A percentile compares a stretch with the other conserved stretches of the same genome.
phyloP scores from a whole-genome alignment of 2,329 filamentous ascomycete genomes.

The Aureobasidium pullulans region DNA sequence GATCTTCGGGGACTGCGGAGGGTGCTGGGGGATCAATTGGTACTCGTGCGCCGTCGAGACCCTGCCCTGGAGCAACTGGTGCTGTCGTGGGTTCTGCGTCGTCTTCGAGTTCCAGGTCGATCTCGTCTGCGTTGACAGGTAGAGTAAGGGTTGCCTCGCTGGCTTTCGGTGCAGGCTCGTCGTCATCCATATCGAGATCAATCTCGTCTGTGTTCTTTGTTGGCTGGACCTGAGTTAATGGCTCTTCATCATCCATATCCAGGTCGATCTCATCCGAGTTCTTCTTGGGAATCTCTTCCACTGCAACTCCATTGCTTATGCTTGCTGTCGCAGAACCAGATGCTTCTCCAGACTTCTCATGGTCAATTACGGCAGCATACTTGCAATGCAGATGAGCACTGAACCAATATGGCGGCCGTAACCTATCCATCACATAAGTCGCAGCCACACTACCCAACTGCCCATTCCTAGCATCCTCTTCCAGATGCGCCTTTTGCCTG shows the following conservation, averaged over 20 bases:
- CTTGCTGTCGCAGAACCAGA: not conserved
- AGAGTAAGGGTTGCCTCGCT: constrained; percentile 19
- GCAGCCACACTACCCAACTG: constrained; percentile 75
- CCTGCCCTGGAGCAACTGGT: constrained; percentile 19
- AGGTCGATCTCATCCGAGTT: constrained; percentile 62
- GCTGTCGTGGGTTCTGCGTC: constrained; percentile 14
- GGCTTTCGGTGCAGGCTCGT: constrained; percentile 17
- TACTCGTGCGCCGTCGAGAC: constrained; percentile 20
- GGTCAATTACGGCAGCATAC: constrained; percentile 58
- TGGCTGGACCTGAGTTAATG: not conserved
- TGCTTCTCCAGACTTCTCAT: constrained; percentile 25
- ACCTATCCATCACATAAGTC: constrained; percentile 67
- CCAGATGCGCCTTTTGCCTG: constrained; percentile 64
- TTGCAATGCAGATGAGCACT: constrained; percentile 84
- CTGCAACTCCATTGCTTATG: not conserved
- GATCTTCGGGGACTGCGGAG: constrained; percentile 48
- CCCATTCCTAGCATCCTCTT: constrained; percentile 66
- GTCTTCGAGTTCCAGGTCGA: constrained; percentile 31
- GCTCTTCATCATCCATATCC: constrained; percentile 35
- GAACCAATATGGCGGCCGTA: constrained; percentile 85
- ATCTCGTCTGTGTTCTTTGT: constrained; percentile 61
- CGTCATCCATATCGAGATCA: constrained; percentile 41
- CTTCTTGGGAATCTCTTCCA: constrained; percentile 18
- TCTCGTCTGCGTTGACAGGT: constrained; percentile 34
- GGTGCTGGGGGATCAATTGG: constrained; percentile 18